Base-by-base conservation (phyloP, 179 eudicot genomes). In the Patellifolia procumbens region DNA sequence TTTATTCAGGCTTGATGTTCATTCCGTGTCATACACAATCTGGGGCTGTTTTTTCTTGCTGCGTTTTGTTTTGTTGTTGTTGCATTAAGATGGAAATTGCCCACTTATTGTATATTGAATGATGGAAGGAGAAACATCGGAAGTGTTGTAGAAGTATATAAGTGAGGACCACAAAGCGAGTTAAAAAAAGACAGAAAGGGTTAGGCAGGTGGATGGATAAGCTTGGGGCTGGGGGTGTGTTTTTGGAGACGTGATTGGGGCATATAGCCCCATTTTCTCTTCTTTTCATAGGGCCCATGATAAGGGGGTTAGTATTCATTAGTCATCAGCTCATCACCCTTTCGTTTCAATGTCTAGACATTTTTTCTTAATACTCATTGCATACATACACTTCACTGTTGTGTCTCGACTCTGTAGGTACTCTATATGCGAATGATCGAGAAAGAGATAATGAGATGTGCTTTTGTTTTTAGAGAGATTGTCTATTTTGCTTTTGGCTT, bases 341-440 rank as follows among this genome's bases (percentile, higher is more conserved):
- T 63, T 74, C 70, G 49, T 62, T 63, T 74, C 58, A 45, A 19
- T 63, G 48, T 26, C 63, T 20, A 72, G 64, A 53, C 63, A 34
- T 48, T 71, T 49, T 71, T 71, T 35, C 48, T 49, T 62, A 20
- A n/a, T 31, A 42, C 4, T 68, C 13, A 42, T 35, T 59, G 42
- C 73, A 48, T 11, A 7, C 13, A 24, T 39, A 37, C 16, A 19
- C 51, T 32, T 74, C 28, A 15, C 7, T 42, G 15, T 70, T 42
- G 15, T 70, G 31, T 34, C 35, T 46, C 26, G 34, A 17, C 16
- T 72, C 4, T 59, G 15, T 0, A 28, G 37, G 31, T 31, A 24
- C 17, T 10, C 12, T 68, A 2, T 68, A 26, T 46, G 48, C 39
- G 49, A 19, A 65, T 35, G 5, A 62, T 62, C 67, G 28, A 65